Base-by-base conservation (phyloP, 164 flowering plant genomes). In the Dillenia turbinata region DNA sequence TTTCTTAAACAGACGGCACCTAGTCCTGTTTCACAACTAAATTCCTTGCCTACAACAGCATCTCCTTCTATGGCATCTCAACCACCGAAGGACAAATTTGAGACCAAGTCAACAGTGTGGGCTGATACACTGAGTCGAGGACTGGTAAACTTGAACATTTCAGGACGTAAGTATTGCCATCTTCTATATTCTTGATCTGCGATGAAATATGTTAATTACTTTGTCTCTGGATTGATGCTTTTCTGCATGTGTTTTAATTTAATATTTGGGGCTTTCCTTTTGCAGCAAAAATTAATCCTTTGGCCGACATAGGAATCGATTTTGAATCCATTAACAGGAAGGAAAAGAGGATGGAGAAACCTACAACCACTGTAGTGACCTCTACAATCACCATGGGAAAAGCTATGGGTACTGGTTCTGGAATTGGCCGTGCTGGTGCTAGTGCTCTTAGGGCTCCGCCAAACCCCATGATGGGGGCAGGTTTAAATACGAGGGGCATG, bases 391-490 rank as follows among this genome's bases (percentile, higher is more conserved):
- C 71, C 59, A 95, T 92, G 99, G 99, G 99, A 26, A 92, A 92
- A 63, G 98, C 98, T 43, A 92, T 92, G 98, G 99, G 99, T 67
- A 82, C 98, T 64, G 99, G 99, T 58, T 74, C 97, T 66, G 99
- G 99, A 44, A 75, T 90, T 12, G 96, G 97, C 49, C 97, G 98
- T 48, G 85, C 97, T 61, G 96, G 96, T 78, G 96, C 88, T 12
- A 56, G 85, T 71, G 83, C 69, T 24, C 70, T 84, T 57, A 73
- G 92, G 59, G 71, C 87, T 62, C 74, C 79, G 45, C 69, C 84
- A 54, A 88, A 75, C 66, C 78, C 87, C 19, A 85, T 82, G 89
- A 63, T 82, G 77, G 85, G 87, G 59, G 26, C 79, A n/a, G 75
- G 79, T 1, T 54, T 60, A 66, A 60, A 60, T 44, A 49, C 54